phyloP scores from a whole-genome alignment of 2,329 filamentous ascomycete species.

The Myriosclerotinia scirpicola region DNA sequence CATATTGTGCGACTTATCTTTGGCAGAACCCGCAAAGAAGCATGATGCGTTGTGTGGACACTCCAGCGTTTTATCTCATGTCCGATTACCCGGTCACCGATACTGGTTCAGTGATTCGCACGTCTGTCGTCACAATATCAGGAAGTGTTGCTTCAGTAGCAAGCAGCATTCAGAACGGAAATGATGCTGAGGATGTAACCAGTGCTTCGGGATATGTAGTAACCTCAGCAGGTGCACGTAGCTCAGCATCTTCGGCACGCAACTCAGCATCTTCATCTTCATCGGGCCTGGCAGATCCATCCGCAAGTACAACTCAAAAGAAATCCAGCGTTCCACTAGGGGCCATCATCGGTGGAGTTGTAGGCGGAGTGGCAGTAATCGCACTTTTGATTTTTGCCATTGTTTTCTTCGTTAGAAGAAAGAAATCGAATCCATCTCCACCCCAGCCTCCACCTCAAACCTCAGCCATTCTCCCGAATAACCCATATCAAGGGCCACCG shows the following conservation, averaged over 20 bases:
- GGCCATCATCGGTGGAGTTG: constrained; percentile 8
- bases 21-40: constrained; percentile 13
- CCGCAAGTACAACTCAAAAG: background rate
- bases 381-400: background rate
- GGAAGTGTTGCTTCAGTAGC: background rate
- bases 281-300: background rate
- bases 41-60: constrained; percentile 2
- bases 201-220: background rate
- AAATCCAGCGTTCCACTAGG: constrained; percentile 8
- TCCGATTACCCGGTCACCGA: constrained; percentile 2
- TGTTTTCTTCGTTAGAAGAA: constrained; percentile 2
- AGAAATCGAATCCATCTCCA: background rate
- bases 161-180: background rate
- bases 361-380: constrained; percentile 4
- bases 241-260: constrained; percentile 1
- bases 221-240: background rate
- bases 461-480: background rate
- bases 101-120: background rate
- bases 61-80: constrained; percentile 14
- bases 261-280: background rate
- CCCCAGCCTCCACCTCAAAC: background rate
- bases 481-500: background rate
- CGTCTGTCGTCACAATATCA: constrained; percentile 1
- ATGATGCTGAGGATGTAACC: background rate
- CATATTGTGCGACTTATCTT: constrained; percentile 1